Evolutionary conservation across 345 rosid species (phyloP).

Genomic region (Hibiscus syriacus): DNA sequence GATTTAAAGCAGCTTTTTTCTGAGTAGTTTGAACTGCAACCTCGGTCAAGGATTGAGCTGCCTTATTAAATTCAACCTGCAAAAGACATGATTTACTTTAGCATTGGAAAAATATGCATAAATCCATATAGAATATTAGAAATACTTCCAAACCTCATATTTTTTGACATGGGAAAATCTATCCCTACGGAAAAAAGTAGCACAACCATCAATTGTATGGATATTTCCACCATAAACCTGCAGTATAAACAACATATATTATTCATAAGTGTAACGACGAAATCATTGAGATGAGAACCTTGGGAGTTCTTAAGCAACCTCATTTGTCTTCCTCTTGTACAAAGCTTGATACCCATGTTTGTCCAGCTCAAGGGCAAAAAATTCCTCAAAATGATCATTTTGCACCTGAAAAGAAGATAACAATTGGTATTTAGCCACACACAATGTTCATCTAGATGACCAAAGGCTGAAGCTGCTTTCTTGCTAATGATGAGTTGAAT

Average conservation of each 20-base stretch:
- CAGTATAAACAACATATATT: slow-evolving; percentile 3
- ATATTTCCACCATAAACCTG: slow-evolving; percentile 36
- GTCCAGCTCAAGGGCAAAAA: slow-evolving; percentile 86
- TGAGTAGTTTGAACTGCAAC: no score
- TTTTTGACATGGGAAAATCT: no score
- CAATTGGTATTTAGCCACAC: background rate
- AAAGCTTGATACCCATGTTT: slow-evolving; percentile 91
- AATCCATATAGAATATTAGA: no score
- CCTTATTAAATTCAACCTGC: no score
- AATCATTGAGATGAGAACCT: background rate
- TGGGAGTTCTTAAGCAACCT: slow-evolving; percentile 37
- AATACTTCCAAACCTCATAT: no score
- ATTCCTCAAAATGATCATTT: slow-evolving; percentile 81
- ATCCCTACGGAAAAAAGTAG: no score
- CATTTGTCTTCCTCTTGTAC: slow-evolving; percentile 80
- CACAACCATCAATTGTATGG: no score
- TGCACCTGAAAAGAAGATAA: slow-evolving; percentile 64
- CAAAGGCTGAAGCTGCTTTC: background rate
- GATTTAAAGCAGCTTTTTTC: no score
- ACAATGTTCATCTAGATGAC: background rate
- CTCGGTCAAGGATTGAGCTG: no score
- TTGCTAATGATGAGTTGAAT: background rate
- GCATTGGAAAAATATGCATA: no score
- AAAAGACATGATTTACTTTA: no score
- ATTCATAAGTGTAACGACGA: background rate